These are phyloP conservation scores for Oryza nivara DNA, from an alignment of 176 grass and related monocot species.

Conservation along the genomic window DNA sequence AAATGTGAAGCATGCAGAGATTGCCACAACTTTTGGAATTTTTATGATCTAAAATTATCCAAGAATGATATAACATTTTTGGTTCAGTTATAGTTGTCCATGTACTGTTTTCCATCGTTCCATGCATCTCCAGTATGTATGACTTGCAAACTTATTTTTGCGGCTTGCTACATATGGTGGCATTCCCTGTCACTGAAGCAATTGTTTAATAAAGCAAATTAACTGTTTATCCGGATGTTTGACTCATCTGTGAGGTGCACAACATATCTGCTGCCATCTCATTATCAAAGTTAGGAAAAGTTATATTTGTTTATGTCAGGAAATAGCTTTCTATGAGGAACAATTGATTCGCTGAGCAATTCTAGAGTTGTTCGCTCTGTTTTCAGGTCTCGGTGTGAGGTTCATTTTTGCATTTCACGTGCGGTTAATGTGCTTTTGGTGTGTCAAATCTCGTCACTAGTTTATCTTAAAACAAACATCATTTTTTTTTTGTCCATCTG, in stretches of 20 bases:
- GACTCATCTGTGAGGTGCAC: neutral
- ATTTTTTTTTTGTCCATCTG: too few species aligned
- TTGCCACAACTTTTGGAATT: slow-evolving; percentile 11
- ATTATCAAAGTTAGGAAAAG: neutral
- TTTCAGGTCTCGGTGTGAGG: too few species aligned
- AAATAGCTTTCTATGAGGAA: too few species aligned
- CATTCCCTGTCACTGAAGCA: slow-evolving; percentile 20
- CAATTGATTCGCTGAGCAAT: too few species aligned
- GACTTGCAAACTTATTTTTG: slow-evolving; percentile 48
- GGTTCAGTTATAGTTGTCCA: slow-evolving; percentile 30
- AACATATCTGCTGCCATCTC: neutral
- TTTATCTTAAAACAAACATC: too few species aligned
- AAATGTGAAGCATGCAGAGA: slow-evolving; percentile 3
- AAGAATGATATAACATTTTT: slow-evolving; percentile 44
- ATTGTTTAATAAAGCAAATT: slow-evolving; percentile 57
- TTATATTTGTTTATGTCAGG: too few species aligned
- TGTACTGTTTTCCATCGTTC: slow-evolving; percentile 7
- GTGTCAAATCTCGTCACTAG: too few species aligned
- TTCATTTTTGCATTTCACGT: too few species aligned
- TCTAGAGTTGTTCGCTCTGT: too few species aligned
- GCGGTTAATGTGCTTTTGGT: too few species aligned
- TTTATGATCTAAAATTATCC: slow-evolving; percentile 27
- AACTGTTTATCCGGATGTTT: neutral
- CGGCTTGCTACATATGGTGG: slow-evolving; percentile 19
- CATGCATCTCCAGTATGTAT: slow-evolving; percentile 28